phyloP scores from a whole-genome alignment of 176 grass and related monocot species.

The Typha latifolia region DNA sequence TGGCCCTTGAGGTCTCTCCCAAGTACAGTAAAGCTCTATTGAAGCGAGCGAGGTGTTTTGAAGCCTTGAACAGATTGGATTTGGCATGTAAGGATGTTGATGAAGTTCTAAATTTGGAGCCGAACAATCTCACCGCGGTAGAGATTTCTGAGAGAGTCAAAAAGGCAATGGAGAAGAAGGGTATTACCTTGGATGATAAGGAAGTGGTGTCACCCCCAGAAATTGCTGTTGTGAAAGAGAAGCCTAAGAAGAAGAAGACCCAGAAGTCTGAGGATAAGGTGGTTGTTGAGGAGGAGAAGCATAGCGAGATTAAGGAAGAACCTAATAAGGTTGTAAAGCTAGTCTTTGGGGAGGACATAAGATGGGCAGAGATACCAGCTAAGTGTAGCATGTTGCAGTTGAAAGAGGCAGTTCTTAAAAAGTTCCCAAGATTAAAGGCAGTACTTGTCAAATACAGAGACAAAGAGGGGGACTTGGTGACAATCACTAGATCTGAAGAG shows the following conservation, averaged over 20 bases:
- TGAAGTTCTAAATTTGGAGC: slow-evolving; percentile 50
- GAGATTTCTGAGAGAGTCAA: slow-evolving; percentile 63
- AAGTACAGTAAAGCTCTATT: slow-evolving; percentile 78
- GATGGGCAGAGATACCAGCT: slow-evolving; percentile 62
- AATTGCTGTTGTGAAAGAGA: slow-evolving; percentile 48
- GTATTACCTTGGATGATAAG: slow-evolving; percentile 52
- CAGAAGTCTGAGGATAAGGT: slow-evolving; percentile 11
- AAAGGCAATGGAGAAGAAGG: slow-evolving; percentile 58
- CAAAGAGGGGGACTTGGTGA: slow-evolving; percentile 86
- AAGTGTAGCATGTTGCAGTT: slow-evolving; percentile 57
- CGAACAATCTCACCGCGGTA: slow-evolving; percentile 65
- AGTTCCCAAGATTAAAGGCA: slow-evolving; percentile 62
- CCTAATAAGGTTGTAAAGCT: slow-evolving; percentile 55
- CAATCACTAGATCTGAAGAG: slow-evolving; percentile 72
- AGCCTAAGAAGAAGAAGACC: slow-evolving; percentile 52
- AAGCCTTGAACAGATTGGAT: slow-evolving; percentile 59
- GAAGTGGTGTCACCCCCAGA: slow-evolving; percentile 36
- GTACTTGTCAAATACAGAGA: slow-evolving; percentile 85
- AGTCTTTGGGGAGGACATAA: slow-evolving; percentile 87
- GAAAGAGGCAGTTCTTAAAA: slow-evolving; percentile 48
- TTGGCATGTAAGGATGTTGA: slow-evolving; percentile 53
- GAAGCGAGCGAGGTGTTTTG: slow-evolving; percentile 80
- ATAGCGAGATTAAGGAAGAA: slow-evolving; percentile 32
- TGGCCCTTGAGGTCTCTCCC: slow-evolving; percentile 50
- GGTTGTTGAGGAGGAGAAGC: slow-evolving; percentile 11